A percentile compares a stretch with the other conserved stretches of the same genome.
phyloP scores from a whole-genome alignment of 441 rosid genomes.

The Populus hybrid region DNA sequence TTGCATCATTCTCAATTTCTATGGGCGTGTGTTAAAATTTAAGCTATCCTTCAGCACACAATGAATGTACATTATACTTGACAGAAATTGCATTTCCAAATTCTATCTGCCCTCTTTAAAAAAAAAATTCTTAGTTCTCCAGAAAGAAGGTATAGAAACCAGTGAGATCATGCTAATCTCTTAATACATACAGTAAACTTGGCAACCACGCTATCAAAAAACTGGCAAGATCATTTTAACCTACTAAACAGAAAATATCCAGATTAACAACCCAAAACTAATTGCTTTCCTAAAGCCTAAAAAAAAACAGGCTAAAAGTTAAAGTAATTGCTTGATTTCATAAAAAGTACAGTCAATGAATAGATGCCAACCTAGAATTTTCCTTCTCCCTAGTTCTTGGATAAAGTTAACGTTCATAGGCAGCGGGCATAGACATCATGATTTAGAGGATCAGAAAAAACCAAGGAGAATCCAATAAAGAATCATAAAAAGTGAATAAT shows the following conservation, averaged over 20 bases:
- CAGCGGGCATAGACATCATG: background rate
- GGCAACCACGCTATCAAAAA: background rate
- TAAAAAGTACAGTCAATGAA: background rate
- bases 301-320: background rate
- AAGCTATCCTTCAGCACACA: background rate
- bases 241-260: background rate
- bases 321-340: background rate
- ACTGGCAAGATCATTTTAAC: background rate
- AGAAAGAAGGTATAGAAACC: background rate
- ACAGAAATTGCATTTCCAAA: background rate
- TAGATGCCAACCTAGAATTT: background rate
- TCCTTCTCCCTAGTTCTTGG: background rate
- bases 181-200: background rate
- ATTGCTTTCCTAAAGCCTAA: background rate
- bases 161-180: background rate
- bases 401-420: background rate
- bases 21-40: background rate
- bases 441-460: background rate
- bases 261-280: background rate
- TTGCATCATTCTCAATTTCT: background rate
- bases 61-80: background rate
- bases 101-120: background rate
- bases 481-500: background rate
- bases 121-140: background rate
- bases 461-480: background rate